phyloP scores from a whole-genome alignment of 495 filamentous ascomycete genomes.

The Chaetomium tenue region DNA sequence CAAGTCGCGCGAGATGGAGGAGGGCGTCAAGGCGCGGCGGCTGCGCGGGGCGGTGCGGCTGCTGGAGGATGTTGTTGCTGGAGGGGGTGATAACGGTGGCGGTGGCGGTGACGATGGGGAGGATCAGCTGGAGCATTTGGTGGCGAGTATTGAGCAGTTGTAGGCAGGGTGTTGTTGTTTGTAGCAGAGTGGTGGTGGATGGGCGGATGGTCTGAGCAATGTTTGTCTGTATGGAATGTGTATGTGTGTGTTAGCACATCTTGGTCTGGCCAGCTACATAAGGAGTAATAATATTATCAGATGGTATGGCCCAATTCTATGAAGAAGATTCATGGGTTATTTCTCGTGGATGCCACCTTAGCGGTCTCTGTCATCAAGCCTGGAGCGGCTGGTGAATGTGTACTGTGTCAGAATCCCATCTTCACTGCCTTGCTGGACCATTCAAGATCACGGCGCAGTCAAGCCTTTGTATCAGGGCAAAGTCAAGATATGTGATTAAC shows the following conservation, averaged over 20 bases:
- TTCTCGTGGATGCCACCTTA: background rate
- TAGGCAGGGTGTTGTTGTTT: conserved; percentile 18
- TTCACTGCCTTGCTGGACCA: background rate
- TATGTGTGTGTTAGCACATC: background rate
- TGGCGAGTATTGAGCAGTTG: conserved; percentile 52
- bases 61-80: conserved; percentile 42
- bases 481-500: conserved; percentile 18
- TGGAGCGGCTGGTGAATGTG: background rate
- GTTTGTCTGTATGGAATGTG: background rate
- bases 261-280: background rate
- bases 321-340: background rate
- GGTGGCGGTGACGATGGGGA: background rate
- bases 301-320: no score
- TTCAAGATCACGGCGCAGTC: background rate
- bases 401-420: background rate
- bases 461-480: background rate
- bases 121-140: conserved; percentile 48
- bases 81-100: background rate
- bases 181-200: background rate
- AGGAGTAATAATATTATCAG: no score
- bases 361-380: background rate
- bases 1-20: conserved; percentile 81
- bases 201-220: background rate
- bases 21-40: conserved; percentile 60
- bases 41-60: conserved; percentile 48